phyloP scores from a whole-genome alignment of 805 yeast genomes.

The Saturnispora diversa region DNA sequence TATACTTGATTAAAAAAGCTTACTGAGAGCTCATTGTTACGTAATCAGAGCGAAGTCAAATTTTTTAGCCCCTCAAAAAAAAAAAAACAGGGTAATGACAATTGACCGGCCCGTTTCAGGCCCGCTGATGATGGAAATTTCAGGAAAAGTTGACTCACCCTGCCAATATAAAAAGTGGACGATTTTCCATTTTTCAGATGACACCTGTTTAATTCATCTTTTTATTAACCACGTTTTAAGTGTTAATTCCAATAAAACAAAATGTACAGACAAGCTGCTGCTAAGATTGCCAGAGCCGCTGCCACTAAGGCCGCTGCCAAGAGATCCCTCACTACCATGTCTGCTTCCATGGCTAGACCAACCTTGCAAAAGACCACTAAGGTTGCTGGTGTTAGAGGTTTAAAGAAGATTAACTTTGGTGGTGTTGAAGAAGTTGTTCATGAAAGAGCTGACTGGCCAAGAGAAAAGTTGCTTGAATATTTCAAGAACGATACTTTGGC shows the following conservation, averaged over 20 bases:
- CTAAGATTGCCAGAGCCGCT: conserved; percentile 43
- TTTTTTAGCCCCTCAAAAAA: too few species aligned
- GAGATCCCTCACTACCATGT: conserved; percentile 15
- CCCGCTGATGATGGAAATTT: not conserved
- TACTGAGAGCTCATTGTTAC: too few species aligned
- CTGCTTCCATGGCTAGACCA: conserved; percentile 33
- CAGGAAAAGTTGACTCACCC: conserved; percentile 3
- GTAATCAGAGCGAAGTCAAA: too few species aligned
- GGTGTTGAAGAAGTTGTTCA: conserved; percentile 92
- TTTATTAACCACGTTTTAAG: not conserved
- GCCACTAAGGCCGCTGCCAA: conserved; percentile 50
- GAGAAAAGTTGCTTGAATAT: conserved; percentile 89
- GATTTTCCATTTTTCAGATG: not conserved
- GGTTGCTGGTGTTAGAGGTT: conserved; percentile 72
- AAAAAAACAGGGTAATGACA: too few species aligned
- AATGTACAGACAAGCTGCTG: conserved; percentile 38
- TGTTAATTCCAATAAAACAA: not conserved
- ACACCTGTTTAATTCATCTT: not conserved
- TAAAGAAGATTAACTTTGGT: conserved; percentile 94
- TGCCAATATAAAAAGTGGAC: not conserved
- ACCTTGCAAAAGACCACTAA: conserved; percentile 32
- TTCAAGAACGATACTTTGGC: conserved; percentile 98
- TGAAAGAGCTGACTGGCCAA: conserved; percentile 99
- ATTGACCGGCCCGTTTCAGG: conserved; percentile 2
- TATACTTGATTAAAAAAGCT: too few species aligned